phyloP scores from a whole-genome alignment of 768 basidiomycete species.

The Basidioascus undulatus region DNA sequence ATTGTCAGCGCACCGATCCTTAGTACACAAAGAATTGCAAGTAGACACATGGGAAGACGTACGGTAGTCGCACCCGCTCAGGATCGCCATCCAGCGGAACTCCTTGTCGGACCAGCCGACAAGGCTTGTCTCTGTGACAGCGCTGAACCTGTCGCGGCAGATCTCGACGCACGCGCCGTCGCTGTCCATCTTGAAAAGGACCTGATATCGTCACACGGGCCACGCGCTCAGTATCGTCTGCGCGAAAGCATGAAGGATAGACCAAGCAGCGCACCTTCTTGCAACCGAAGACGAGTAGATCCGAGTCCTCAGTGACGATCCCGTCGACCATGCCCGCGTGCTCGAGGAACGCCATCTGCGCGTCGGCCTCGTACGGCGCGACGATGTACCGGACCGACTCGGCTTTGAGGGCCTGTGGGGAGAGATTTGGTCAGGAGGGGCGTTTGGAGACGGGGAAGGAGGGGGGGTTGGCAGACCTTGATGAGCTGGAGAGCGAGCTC shows the following conservation, averaged over 20 bases:
- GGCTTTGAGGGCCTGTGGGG: slow-evolving; percentile 53
- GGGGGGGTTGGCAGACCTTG: slow-evolving; percentile 32
- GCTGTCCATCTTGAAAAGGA: slow-evolving; percentile 69
- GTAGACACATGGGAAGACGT: too few species aligned
- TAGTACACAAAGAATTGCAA: too few species aligned
- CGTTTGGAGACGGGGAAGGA: not conserved
- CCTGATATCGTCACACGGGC: slow-evolving; percentile 5
- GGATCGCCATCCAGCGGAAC: slow-evolving; percentile 44
- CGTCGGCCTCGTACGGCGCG: slow-evolving; percentile 95
- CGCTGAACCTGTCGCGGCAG: slow-evolving; percentile 18
- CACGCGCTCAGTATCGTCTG: too few species aligned
- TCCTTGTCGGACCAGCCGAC: slow-evolving; percentile 71
- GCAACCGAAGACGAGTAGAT: slow-evolving; percentile 93
- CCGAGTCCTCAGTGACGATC: slow-evolving; percentile 92
- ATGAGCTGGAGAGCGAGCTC: slow-evolving; percentile 95
- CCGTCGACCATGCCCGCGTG: slow-evolving; percentile 57
- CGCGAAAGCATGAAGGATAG: not conserved
- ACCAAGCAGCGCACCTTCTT: slow-evolving; percentile 29
- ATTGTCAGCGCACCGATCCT: too few species aligned
- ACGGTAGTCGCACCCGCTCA: slow-evolving; percentile 82
- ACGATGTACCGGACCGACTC: slow-evolving; percentile 67
- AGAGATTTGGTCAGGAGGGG: slow-evolving; percentile 3
- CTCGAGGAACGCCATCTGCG: slow-evolving; percentile 84
- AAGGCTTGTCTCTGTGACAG: slow-evolving; percentile 41
- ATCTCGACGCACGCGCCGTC: slow-evolving; percentile 23